Conservation (phyloP, 495 filamentous ascomycete species). For the Melanomma pulvis-pyrius region DNA sequence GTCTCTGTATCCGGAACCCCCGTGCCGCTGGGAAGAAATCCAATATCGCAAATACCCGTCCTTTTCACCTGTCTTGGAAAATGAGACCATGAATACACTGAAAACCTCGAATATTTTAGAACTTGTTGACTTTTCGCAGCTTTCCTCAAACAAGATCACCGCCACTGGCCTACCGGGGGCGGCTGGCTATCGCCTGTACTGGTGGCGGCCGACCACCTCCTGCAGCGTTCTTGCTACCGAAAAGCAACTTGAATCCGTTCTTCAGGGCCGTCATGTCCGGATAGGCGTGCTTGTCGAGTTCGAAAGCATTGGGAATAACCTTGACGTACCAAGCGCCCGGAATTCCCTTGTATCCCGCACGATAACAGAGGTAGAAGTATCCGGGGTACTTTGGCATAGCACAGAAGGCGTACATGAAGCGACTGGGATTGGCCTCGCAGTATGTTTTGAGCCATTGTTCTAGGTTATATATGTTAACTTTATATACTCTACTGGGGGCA, state of each 20-base stretch:
- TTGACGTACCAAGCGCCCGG: conserved; percentile 85
- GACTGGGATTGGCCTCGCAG: conserved; percentile 91
- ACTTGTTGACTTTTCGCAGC: neutral
- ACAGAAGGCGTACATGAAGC: conserved; percentile 92
- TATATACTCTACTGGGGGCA: neutral
- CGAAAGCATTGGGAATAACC: conserved; percentile 85
- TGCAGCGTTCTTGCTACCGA: conserved; percentile 36
- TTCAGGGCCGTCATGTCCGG: conserved; percentile 92
- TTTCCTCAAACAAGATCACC: neutral
- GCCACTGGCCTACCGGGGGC: neutral
- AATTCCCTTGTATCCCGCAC: conserved; percentile 72
- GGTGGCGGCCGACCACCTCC: neutral
- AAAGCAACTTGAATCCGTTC: conserved; percentile 79
- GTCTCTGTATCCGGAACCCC: neutral
- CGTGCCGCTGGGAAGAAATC: too few relatives aligned
- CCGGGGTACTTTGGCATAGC: conserved; percentile 88
- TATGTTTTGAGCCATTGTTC: conserved; percentile 96
- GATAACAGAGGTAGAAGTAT: conserved; percentile 95
- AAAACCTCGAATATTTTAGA: neutral
- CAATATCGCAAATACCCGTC: neutral
- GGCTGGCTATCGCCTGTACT: neutral
- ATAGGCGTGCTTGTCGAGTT: conserved; percentile 82
- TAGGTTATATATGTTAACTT: conserved; percentile 45
- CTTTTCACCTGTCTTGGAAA: neutral
- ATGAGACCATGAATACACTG: neutral